Evolutionary conservation across 2,329 filamentous ascomycete genomes (phyloP).

Genomic region (Akanthomyces lecanii): DNA sequence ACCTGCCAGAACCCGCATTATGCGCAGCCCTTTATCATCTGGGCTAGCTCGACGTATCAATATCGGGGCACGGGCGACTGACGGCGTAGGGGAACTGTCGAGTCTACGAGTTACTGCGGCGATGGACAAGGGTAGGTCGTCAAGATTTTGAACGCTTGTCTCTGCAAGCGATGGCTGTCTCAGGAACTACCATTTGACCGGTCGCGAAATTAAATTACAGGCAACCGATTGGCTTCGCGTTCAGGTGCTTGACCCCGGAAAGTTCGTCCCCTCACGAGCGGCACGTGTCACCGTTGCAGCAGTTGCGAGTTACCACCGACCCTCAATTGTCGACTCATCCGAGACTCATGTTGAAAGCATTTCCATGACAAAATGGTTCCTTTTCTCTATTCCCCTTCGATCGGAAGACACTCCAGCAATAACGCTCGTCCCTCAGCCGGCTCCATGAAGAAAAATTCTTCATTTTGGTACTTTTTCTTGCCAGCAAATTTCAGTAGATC

Average conservation of each 20-base stretch:
- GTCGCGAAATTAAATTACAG: not conserved
- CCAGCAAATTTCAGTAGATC: constrained; percentile 2
- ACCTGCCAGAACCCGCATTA: not conserved
- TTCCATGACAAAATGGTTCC: not conserved
- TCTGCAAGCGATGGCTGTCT: no score
- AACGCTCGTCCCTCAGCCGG: not conserved
- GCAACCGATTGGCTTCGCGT: not conserved
- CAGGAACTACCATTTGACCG: not conserved
- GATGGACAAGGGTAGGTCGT: not conserved
- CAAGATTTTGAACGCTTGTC: not conserved
- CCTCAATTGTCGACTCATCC: not conserved
- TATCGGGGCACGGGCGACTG: not conserved
- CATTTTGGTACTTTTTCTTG: not conserved
- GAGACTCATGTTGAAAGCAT: not conserved
- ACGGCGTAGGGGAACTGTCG: not conserved
- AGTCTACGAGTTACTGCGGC: not conserved
- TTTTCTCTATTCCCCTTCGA: not conserved
- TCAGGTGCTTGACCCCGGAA: not conserved
- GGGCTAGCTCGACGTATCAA: not conserved
- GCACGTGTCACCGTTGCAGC: constrained; percentile 1
- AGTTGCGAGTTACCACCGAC: not conserved
- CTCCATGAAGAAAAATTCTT: not conserved
- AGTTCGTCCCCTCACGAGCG: not conserved
- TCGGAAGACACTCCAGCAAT: not conserved
- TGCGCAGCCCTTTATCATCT: not conserved